Evolutionary conservation across 306 rosid species (phyloP), one percentile per base, ranked within the genome.

Genomic region (Oxytropis ochrocephala): DNA sequence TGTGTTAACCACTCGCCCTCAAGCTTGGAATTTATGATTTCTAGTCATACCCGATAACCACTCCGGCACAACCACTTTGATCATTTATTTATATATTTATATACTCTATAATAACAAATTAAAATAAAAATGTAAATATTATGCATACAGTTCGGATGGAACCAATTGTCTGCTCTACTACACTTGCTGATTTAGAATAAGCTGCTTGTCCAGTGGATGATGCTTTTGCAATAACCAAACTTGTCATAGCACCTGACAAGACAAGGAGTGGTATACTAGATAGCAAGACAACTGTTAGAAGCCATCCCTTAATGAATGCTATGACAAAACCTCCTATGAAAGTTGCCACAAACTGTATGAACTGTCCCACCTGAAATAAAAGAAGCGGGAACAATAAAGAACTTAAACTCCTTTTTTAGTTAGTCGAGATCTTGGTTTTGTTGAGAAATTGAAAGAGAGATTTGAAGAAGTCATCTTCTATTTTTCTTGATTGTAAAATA

Each of bases 91-190:
- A n/a, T n/a, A n/a, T n/a, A n/a, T n/a, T n/a, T n/a, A n/a, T n/a
- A n/a, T n/a, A n/a, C n/a, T n/a, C n/a, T n/a, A n/a, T n/a, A n/a
- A n/a, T n/a, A n/a, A n/a, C n/a, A n/a, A n/a, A n/a, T n/a, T n/a
- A n/a, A n/a, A n/a, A n/a, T n/a, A n/a, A n/a, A n/a, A n/a, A n/a
- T n/a, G n/a, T n/a, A n/a, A n/a, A n/a, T n/a, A n/a, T n/a, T n/a
- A n/a, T n/a, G 55, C 91, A 2, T 85, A 91, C 97, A 6, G 97
- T 91, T 84, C 89, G 74, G 54, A 91, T 85, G 5, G 97, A 89
- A 75, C 97, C 82, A 19, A 91, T 78, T 12, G 96, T 89, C 78
- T 87, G 94, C 71, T 87, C 96, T 4, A 84, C 97, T 19, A 91
- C 81, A 56, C 44, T 82, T 64, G 90, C 91, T 21, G 89, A 91